Percentiles rank a stretch among this genome's conserved stretches.
phyloP scores from a whole-genome alignment of 2,329 filamentous ascomycete species.

The Clarireedia sp. region DNA sequence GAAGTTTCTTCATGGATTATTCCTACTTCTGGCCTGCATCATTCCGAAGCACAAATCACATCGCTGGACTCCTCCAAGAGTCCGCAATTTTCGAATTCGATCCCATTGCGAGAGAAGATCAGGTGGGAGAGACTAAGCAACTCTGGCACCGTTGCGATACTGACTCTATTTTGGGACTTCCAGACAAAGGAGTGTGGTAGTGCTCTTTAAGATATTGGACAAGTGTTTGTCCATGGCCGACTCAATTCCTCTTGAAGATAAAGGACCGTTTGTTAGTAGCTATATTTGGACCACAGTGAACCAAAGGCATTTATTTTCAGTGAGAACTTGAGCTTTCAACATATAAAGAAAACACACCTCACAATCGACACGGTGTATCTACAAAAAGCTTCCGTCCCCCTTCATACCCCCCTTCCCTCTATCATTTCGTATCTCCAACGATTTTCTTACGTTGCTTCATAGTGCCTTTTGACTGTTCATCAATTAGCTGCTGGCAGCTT shows the following conservation, averaged over 20 bases:
- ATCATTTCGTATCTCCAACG: not conserved
- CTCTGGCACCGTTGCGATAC: too few relatives aligned
- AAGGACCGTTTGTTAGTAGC: not conserved
- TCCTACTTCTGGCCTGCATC: too few relatives aligned
- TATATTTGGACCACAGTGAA: not conserved
- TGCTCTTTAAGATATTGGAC: not conserved
- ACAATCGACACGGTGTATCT: conserved; percentile 4
- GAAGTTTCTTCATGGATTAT: too few relatives aligned
- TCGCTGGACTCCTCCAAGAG: too few relatives aligned
- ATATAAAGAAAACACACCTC: not conserved
- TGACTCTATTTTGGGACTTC: not conserved
- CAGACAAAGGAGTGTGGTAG: not conserved
- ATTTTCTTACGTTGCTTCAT: not conserved
- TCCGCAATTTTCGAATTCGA: too few relatives aligned
- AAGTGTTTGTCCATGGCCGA: too few relatives aligned
- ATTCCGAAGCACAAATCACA: too few relatives aligned
- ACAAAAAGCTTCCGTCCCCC: conserved; percentile 4
- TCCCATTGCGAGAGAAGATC: too few relatives aligned
- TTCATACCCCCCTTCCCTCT: not conserved
- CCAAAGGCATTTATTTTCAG: not conserved
- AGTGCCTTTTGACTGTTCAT: not conserved
- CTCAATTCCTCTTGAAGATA: not conserved
- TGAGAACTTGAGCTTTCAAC: not conserved
- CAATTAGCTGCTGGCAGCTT: conserved; percentile 22
- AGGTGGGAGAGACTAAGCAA: too few relatives aligned